Evolutionary conservation across 257 asterid species (phyloP).

Genomic region (Nicotiana attenuata): DNA sequence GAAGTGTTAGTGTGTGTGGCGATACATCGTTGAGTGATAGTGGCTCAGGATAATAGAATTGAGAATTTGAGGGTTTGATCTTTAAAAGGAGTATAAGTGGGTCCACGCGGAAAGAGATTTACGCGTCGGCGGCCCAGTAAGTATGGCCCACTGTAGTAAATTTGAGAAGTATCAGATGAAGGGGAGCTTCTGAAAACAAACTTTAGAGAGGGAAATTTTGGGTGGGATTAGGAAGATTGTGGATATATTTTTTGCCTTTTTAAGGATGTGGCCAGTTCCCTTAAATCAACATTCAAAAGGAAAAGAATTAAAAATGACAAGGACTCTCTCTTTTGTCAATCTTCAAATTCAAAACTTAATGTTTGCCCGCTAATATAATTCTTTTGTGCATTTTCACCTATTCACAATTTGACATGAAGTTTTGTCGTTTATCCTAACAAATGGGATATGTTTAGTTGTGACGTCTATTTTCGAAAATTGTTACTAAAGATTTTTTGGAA

Average conservation of each 20-base stretch:
- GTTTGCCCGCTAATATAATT: neutral
- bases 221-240: neutral
- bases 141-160: neutral
- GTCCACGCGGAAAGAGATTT: conserved; percentile 14
- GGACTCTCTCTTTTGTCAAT: neutral
- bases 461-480: neutral
- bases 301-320: neutral
- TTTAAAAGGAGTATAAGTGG: neutral
- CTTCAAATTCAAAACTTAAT: conserved; percentile 1
- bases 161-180: neutral
- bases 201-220: neutral
- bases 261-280: neutral
- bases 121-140: conserved; percentile 2
- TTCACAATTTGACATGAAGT: neutral
- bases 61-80: neutral
- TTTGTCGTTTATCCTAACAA: neutral
- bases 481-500: neutral
- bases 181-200: neutral
- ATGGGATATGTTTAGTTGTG: neutral
- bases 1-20: neutral
- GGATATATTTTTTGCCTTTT: neutral
- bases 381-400: neutral
- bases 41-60: neutral
- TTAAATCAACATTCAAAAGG: neutral
- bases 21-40: neutral